Evolutionary conservation across 805 yeast genomes (phyloP).

Genomic region (Candida railenensis): DNA sequence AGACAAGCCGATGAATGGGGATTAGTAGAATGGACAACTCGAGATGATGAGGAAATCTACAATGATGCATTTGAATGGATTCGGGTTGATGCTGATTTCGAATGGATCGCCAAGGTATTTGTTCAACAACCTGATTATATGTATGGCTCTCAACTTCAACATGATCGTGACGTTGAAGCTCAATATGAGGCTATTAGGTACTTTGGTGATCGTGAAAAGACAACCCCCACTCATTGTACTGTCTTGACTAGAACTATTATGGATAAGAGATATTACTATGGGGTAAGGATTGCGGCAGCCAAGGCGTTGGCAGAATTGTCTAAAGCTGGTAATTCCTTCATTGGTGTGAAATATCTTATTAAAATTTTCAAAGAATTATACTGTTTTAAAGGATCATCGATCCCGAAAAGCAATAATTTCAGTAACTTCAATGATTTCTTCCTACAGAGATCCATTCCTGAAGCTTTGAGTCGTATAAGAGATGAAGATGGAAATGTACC

Average conservation of each 20-base stretch:
- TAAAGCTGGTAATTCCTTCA: conserved; percentile 54
- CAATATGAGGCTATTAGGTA: conserved; percentile 79
- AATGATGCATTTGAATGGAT: conserved; percentile 97
- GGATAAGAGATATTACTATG: conserved; percentile 85
- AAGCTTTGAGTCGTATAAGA: conserved; percentile 56
- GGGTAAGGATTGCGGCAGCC: conserved; percentile 87
- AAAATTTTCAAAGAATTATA: conserved; percentile 66
- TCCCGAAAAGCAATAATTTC: conserved; percentile 83
- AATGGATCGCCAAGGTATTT: conserved; percentile 85
- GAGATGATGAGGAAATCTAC: conserved; percentile 64
- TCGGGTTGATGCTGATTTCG: conserved; percentile 95
- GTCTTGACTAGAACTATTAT: conserved; percentile 74
- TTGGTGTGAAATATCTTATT: conserved; percentile 72
- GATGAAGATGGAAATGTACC: conserved; percentile 65
- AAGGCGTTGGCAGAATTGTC: conserved; percentile 71
- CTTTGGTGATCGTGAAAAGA: conserved; percentile 61
- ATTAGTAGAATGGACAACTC: conserved; percentile 64
- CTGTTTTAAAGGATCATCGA: conserved; percentile 62
- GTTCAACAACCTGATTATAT: conserved; percentile 92
- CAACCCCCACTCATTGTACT: conserved; percentile 68
- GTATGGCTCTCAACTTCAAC: conserved; percentile 91
- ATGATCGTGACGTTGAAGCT: conserved; percentile 95
- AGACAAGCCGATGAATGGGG: conserved; percentile 71
- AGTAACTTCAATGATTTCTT: conserved; percentile 66
- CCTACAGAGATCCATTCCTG: conserved; percentile 67